Evolutionary conservation across 495 filamentous ascomycete genomes (phyloP).

Genomic region (Trichoderma gamsii): DNA sequence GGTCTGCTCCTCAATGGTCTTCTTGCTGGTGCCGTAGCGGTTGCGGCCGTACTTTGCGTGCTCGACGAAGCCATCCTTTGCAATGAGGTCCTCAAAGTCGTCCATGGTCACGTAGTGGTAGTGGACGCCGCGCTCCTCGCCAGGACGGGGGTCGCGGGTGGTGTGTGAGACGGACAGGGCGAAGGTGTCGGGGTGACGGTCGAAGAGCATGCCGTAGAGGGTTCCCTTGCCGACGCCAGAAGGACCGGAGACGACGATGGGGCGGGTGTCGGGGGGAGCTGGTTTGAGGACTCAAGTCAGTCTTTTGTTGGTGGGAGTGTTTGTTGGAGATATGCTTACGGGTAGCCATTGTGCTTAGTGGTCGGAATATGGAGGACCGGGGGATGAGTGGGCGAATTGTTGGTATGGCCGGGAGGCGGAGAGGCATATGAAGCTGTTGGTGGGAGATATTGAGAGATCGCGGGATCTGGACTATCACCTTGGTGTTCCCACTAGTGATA

Average conservation of each 20-base stretch:
- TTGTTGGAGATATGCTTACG: neutral
- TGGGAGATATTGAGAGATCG: slow-evolving; percentile 1
- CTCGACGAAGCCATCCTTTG: slow-evolving; percentile 74
- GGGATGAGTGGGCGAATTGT: neutral
- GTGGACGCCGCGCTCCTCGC: slow-evolving; percentile 68
- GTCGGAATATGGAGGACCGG: neutral
- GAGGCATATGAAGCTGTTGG: neutral
- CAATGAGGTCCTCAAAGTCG: slow-evolving; percentile 62
- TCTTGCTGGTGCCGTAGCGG: slow-evolving; percentile 25
- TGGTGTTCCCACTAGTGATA: neutral
- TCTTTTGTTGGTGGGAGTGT: neutral
- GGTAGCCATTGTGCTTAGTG: slow-evolving; percentile 8
- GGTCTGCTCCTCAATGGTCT: slow-evolving; percentile 65
- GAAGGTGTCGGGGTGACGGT: slow-evolving; percentile 64
- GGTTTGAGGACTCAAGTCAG: neutral
- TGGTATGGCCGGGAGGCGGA: slow-evolving; percentile 8
- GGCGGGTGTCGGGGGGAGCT: slow-evolving; percentile 43
- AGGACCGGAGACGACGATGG: slow-evolving; percentile 82
- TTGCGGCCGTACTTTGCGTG: slow-evolving; percentile 30
- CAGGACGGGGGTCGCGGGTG: slow-evolving; percentile 67
- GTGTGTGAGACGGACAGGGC: slow-evolving; percentile 83
- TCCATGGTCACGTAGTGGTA: slow-evolving; percentile 76
- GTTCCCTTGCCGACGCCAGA: slow-evolving; percentile 86
- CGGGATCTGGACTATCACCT: neutral
- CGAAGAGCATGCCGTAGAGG: slow-evolving; percentile 64